Evolutionary conservation across 2,329 filamentous ascomycete genomes (phyloP), one percentile per base, ranked within the genome.

Genomic region (Colletotrichum endophyticum): DNA sequence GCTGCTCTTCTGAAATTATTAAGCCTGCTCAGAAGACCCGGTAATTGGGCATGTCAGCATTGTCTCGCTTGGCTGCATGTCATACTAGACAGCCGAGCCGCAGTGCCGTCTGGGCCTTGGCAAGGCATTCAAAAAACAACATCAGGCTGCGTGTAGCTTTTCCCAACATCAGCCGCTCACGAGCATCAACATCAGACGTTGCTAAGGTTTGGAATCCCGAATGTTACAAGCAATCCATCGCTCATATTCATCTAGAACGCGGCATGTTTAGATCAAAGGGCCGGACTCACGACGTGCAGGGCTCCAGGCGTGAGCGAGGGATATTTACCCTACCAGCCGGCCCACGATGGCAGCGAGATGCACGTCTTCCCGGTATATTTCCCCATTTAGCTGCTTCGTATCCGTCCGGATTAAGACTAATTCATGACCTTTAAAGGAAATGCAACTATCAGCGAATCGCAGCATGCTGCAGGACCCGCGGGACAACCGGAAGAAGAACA

Each of bases 381-480:
- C 16, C 39, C 0, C 39, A 0, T 44, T 6, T 0, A 1, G 0
- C 15, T 39, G 16, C 36, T n/a, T 44, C 39, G n/a, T 9, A 44
- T n/a, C 8, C 2, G 0, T 0, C 16, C 16, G 16, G 39, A n/a
- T 1, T 8, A 11, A 44, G 39, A 44, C 39, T 44, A 11, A 44
- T 44, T 0, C 3, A 44, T 44, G 8, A 11, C 5, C 39, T 9
- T 44, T 0, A n/a, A 44, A 44, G 39, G 39, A 0, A 44, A 11
- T n/a, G 8, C 0, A n/a, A 44, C 19, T 44, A 2, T 0, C 39
- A 49, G 19, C 44, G 44, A 49, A 6, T 22, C 9, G 0, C 44
- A 0, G n/a, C 11, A 1, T 13, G 44, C n/a, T 0, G n/a, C 44
- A 49, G 6, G n/a, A 0, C 11, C 44, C 1, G 0, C n/a, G 0